Evolutionary conservation across 2,329 filamentous ascomycete genomes (phyloP), one percentile per base, ranked within the genome.

Genomic region (Calonectria honghensis): DNA sequence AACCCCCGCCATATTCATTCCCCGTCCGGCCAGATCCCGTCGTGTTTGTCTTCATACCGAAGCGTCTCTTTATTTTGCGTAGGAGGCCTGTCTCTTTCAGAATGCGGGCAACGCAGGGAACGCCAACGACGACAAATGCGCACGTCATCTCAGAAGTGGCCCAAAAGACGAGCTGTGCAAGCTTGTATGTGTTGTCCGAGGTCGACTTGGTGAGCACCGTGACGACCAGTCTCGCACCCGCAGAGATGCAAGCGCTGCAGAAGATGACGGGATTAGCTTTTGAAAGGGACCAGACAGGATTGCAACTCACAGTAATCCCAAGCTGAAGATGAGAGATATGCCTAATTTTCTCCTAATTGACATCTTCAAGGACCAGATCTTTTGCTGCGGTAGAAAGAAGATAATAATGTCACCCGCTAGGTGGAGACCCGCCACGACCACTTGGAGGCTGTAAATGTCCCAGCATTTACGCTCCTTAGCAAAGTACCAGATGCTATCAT

Each of bases 121-220:
- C 32, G 4, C 54, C 54, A 32, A 39, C 37, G 54, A 61, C 35
- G 13, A 61, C 35, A 13, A 61, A 61, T 24, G 31, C 54, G 24
- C 54, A 61, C 20, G 54, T 61, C 54, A 61, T 61, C 54, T 61
- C 54, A 32, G 54, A n/a, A 13, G 32, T 61, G 20, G 32, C 54
- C 54, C 54, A 61, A 31, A 61, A 61, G 1, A 27, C 32, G 2
- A 61, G 54, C 3, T n/a, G 14, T 6, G 54, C 54, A 39, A 61
- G 32, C 20, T 61, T 61, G 7, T 61, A 61, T 2, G 54, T 61
- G 54, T 61, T 39, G 13, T 61, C 54, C 1, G 54, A 27, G 20
- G 54, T 61, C 2, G 54, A 9, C 32, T 61, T 61, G 32, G 16
- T 61, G 11, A 37, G 32, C 9, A 61, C 11, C 7, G 54, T 61